phyloP scores from a whole-genome alignment of 345 rosid genomes.

The Aquilaria malaccensis region DNA sequence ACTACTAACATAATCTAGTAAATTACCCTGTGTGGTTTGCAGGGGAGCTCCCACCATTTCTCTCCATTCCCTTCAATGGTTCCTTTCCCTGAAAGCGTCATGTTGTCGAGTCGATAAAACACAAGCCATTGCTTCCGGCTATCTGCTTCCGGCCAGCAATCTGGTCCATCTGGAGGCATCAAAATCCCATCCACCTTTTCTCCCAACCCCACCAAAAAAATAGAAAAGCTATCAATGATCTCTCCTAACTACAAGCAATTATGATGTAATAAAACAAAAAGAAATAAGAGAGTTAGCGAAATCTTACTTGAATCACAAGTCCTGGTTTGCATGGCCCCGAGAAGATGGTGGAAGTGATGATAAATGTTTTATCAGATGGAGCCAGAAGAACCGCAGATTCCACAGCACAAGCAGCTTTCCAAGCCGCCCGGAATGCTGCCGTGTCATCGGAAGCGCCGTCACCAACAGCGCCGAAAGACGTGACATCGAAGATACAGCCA shows the following conservation, averaged over 20 bases:
- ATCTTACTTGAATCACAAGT: conserved; percentile 64
- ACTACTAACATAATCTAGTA: neutral
- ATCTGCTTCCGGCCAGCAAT: conserved; percentile 71
- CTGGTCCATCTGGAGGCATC: conserved; percentile 94
- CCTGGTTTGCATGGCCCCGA: conserved; percentile 88
- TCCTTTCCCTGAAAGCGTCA: conserved; percentile 72
- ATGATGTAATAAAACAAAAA: neutral
- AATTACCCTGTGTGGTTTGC: conserved; percentile 94
- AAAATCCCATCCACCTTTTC: conserved; percentile 66
- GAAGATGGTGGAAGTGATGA: conserved; percentile 83
- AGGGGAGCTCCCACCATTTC: conserved; percentile 98
- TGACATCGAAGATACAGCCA: conserved; percentile 52
- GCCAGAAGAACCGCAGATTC: conserved; percentile 57
- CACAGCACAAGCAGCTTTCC: conserved; percentile 89
- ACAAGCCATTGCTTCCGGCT: conserved; percentile 85
- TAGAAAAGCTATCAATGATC: neutral
- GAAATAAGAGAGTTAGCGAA: neutral
- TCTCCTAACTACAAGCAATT: no score
- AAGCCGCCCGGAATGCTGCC: conserved; percentile 61
- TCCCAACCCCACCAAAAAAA: neutral
- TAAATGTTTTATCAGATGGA: conserved; percentile 58
- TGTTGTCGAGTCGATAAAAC: conserved; percentile 58
- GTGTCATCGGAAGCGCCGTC: conserved; percentile 83
- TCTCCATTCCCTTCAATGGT: conserved; percentile 94
- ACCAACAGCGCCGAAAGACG: conserved; percentile 71